phyloP scores from a whole-genome alignment of 2,329 filamentous ascomycete species.

The Exophiala bonariae region DNA sequence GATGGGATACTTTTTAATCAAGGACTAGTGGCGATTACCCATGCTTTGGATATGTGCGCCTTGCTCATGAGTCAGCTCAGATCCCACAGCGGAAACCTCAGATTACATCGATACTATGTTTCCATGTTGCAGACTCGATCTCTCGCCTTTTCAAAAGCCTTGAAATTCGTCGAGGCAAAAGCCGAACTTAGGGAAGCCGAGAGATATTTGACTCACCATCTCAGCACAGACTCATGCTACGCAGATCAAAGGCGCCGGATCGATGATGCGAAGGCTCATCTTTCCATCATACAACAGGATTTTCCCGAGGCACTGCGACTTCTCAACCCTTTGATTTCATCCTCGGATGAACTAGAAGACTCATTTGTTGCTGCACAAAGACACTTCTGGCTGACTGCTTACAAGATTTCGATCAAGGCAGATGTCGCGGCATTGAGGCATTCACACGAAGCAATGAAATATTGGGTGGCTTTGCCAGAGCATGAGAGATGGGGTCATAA shows the following conservation, averaged over 20 bases:
- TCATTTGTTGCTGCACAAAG: slow-evolving; percentile 3
- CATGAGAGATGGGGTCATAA: slow-evolving; percentile 3
- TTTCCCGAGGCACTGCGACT: slow-evolving; percentile 2
- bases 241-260: slow-evolving; percentile 1
- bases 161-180: slow-evolving; percentile 4
- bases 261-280: slow-evolving; percentile 7
- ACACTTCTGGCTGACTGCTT: slow-evolving; percentile 10
- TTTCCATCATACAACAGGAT: slow-evolving; percentile 2
- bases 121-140: slow-evolving; percentile 8
- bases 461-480: slow-evolving; percentile 5
- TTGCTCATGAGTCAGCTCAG: neutral
- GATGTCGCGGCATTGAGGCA: slow-evolving; percentile 9
- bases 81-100: neutral
- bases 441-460: slow-evolving; percentile 14
- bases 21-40: slow-evolving; percentile 1
- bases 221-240: neutral
- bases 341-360: neutral
- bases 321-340: slow-evolving; percentile 1
- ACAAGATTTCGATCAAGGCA: neutral
- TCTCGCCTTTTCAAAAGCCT: neutral
- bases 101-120: slow-evolving; percentile 8
- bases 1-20: slow-evolving; percentile 4
- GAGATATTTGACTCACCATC: neutral
- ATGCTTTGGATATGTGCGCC: slow-evolving; percentile 11
- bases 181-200: slow-evolving; percentile 7